Base-by-base conservation (phyloP, 495 filamentous ascomycete genomes). In the Oleoguttula mirabilis region DNA sequence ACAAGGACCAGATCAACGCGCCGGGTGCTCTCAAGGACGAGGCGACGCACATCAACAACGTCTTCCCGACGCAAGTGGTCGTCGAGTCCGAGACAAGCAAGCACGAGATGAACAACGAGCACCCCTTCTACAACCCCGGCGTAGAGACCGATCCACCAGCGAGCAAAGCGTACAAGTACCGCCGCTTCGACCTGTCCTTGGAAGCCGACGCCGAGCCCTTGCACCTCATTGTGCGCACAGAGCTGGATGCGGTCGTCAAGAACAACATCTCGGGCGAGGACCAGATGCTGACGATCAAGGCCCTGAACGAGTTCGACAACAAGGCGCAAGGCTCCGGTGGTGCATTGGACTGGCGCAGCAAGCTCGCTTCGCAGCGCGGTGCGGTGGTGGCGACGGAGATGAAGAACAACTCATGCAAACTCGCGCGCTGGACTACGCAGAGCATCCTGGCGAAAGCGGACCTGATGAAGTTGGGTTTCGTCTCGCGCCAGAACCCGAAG, bases 341-440 rank as follows among this genome's bases (percentile, higher is more conserved):
- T 42, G 92, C 90, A 31, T 69, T 96, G 21, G 88, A 98, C 71
- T 98, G 90, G 90, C 76, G 88, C 57, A 76, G 75, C 44, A 98
- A 96, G 73, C 76, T 98, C 36, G 79, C 77, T 41, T 82, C 80
- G 47, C 86, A 94, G 68, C 77, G 90, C 45, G 90, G 90, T 71
- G 90, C 90, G 21, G 88, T 96, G 22, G 81, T 98, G 12, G 90
- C 90, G 15, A 98, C 90, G n/a, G 90, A 90, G 65, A 98, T 98
- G 90, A 98, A 98, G 79, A 98, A 98, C 74, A 98, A 98, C 72
- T 83, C 77, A 57, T 88, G 82, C 76, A 98, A 98, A 70, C 76
- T 98, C 41, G 92, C 90, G 24, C 70, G 90, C 54, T 98, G 90
- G 90, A 93, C 90, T 15, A 82, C 85, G 38, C 90, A 98, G 69